Conservation (phyloP, 345 rosid genomes). For the Citrus reticulata region DNA sequence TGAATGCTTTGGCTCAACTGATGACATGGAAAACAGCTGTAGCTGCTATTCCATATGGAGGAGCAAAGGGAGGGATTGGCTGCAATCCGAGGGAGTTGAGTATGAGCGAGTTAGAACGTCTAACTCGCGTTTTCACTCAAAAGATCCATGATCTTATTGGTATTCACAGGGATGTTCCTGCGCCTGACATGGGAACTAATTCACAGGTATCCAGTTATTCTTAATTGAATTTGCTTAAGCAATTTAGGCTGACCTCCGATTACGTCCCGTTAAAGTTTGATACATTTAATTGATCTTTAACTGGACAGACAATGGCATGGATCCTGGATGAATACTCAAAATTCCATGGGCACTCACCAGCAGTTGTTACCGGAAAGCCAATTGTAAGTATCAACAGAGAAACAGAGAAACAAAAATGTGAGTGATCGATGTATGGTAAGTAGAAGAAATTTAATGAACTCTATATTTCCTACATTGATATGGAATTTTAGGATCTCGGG, state of each 20-base stretch:
- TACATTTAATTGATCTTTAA: background rate
- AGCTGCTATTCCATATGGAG: constrained; percentile 58
- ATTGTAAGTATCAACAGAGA: constrained; percentile 27
- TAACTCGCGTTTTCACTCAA: constrained; percentile 59
- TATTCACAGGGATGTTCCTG: constrained; percentile 53
- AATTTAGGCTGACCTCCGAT: background rate
- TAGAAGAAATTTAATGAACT: background rate
- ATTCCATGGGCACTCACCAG: constrained; percentile 64
- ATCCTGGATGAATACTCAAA: constrained; percentile 64
- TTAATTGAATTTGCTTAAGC: background rate
- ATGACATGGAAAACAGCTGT: constrained; percentile 74
- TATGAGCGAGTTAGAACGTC: constrained; percentile 43
- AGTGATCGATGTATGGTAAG: background rate
- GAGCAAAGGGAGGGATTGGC: constrained; percentile 68
- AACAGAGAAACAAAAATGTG: background rate
- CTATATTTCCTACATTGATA: background rate
- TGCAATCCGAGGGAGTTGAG: constrained; percentile 46
- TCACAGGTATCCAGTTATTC: constrained; percentile 34
- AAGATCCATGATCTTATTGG: constrained; percentile 55
- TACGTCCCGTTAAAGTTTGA: too few species aligned
- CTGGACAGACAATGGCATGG: constrained; percentile 62
- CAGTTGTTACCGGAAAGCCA: constrained; percentile 62
- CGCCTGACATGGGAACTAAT: constrained; percentile 72
- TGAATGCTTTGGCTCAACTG: constrained; percentile 60
- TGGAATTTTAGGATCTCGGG: constrained; percentile 43